Evolutionary conservation across 805 yeast species (phyloP).

Genomic region (Myxozyma neotropica): DNA sequence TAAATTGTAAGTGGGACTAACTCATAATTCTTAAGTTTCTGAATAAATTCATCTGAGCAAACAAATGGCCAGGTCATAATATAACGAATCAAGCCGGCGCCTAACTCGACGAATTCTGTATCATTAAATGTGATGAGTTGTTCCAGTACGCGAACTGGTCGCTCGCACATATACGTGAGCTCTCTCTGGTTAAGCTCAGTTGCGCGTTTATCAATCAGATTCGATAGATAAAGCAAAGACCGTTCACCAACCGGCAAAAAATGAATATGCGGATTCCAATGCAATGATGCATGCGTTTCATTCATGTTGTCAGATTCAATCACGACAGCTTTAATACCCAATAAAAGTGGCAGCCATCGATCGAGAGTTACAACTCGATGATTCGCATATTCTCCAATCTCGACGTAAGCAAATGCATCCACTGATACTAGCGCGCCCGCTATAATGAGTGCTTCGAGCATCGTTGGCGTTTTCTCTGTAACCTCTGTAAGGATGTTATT

Average conservation of each 20-base stretch:
- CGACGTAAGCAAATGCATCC: constrained; percentile 32
- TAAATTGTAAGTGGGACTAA: constrained; percentile 29
- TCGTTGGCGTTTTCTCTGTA: constrained; percentile 24
- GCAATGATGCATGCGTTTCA: constrained; percentile 19
- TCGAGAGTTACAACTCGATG: constrained; percentile 28
- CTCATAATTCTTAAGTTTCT: constrained; percentile 27
- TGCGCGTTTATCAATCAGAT: constrained; percentile 30
- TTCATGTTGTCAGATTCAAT: constrained; percentile 26
- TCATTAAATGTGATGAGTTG: constrained; percentile 32
- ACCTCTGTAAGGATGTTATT: constrained; percentile 18
- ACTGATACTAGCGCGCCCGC: constrained; percentile 32
- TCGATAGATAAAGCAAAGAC: constrained; percentile 27
- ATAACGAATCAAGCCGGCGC: constrained; percentile 31
- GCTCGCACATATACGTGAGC: constrained; percentile 28
- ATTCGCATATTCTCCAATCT: constrained; percentile 23
- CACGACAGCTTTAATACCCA: constrained; percentile 33
- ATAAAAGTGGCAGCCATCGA: constrained; percentile 32
- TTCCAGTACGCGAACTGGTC: constrained; percentile 32
- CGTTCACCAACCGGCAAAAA: constrained; percentile 33
- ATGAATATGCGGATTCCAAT: constrained; percentile 31
- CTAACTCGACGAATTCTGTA: constrained; percentile 29
- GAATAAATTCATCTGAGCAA: constrained; percentile 32
- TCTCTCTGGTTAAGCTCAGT: constrained; percentile 32
- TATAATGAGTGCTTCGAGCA: constrained; percentile 29
- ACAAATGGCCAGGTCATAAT: constrained; percentile 35